A percentile compares a stretch with the other conserved stretches of the same genome.
Conservation (phyloP, 257 asterid genomes). For the Euphrasia confusa region DNA sequence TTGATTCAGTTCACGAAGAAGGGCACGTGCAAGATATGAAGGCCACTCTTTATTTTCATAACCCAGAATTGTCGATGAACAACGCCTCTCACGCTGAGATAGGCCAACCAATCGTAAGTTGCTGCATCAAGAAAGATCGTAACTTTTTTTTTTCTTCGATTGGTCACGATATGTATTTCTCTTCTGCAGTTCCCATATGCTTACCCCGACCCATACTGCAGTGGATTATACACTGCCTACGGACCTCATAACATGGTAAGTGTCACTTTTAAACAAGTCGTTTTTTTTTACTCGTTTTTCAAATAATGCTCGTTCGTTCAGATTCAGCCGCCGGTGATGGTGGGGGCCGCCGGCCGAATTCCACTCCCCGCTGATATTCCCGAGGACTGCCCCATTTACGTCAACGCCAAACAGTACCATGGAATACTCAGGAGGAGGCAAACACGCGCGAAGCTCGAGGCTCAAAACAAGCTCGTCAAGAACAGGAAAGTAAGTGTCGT, state of each 20-base stretch:
- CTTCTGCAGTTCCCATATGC: constrained; percentile 54
- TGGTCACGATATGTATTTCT: constrained; percentile 7
- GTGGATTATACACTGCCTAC: constrained; percentile 58
- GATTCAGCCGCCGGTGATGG: constrained; percentile 64
- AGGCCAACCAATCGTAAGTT: constrained; percentile 60
- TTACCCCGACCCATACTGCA: constrained; percentile 62
- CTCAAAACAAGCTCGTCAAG: constrained; percentile 82
- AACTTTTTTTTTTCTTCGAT: constrained; percentile 13
- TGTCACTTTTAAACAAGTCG: not conserved
- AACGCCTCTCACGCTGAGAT: constrained; percentile 47
- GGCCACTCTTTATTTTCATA: not conserved
- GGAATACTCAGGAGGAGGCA: constrained; percentile 89
- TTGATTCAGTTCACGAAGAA: not conserved
- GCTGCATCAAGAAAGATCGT: not conserved
- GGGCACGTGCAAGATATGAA: not conserved
- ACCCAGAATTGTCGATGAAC: constrained; percentile 40
- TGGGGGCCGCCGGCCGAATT: constrained; percentile 53
- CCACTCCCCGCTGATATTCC: constrained; percentile 79
- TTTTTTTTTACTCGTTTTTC: not conserved
- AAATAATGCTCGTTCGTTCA: constrained; percentile 17
- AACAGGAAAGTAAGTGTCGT: constrained; percentile 57
- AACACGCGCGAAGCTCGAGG: constrained; percentile 91
- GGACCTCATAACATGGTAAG: constrained; percentile 73
- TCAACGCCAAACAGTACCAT: constrained; percentile 88
- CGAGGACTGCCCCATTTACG: constrained; percentile 88